Evolutionary conservation across 116 monocot species (phyloP), one percentile per base, ranked within the genome.

Genomic region (Papilionanthe hybrid): DNA sequence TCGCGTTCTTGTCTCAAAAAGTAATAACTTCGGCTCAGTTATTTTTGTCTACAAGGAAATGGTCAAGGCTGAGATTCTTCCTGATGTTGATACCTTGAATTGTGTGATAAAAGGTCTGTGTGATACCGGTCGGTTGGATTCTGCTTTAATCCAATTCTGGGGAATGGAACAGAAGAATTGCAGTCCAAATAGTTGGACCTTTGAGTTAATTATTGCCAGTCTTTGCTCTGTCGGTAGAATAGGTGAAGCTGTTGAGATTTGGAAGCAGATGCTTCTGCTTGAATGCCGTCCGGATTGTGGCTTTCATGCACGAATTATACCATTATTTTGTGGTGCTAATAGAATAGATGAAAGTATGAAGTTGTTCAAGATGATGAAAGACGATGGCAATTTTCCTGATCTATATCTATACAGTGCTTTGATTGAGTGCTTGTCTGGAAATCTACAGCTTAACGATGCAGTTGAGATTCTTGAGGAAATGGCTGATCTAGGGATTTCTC

Each of bases 1-100:
- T 56, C 27, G 72, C 48, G 55, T 77, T 58, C 28, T 90, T 6
- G 82, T 82, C 7, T 74, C 72, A 0, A 65, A 85, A 72, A 56
- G 42, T 60, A 77, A 28, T 43, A 74, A 85, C 20, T 81, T 91
- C 42, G 72, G 67, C 9, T 43, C 74, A 29, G 84, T 90, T 1
- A 58, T 94, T 30, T 92, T 90, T 81, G 88, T 92, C 1, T 94
- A 94, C 60, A 94, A 90, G 86, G 94, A 94, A 68, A 92, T 94
- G 84, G 90, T 92, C 60, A 94, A 94, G 79, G 75, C 56, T 25
- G 87, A 85, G 45, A 65, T 86, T 55, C 73, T 87, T 74, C 91
- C 91, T 69, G 80, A 87, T 84, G 87, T 87, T 20, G 90, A 89
- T 17, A 90, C 90, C 22, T 45, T 91, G 81, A 94, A 94, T 83